A percentile compares a stretch with the other conserved stretches of the same genome.
These are phyloP conservation scores for Saturnispora sekii DNA, from an alignment of 805 yeast species.

Conservation along the genomic window DNA sequence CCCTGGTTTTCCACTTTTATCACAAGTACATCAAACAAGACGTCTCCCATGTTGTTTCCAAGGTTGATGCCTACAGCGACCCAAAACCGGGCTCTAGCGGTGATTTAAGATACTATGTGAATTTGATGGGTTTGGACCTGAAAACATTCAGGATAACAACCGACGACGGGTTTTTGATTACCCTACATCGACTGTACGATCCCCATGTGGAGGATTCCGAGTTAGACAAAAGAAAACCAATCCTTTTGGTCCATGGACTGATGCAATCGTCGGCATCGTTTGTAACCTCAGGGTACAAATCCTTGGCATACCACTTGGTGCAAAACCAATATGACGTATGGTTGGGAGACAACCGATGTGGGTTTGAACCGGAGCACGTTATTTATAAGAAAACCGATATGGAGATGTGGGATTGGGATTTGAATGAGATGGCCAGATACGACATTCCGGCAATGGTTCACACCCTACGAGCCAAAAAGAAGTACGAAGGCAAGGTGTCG, in stretches of 20 bases:
- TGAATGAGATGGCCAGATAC: conserved; percentile 66
- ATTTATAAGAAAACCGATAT: conserved; percentile 33
- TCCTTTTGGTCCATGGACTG: conserved; percentile 76
- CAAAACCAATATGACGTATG: conserved; percentile 68
- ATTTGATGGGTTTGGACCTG: conserved; percentile 48
- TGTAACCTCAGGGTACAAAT: conserved; percentile 71
- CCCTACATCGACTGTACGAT: conserved; percentile 51
- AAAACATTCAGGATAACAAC: conserved; percentile 56
- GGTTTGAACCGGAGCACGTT: conserved; percentile 64
- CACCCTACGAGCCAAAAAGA: conserved; percentile 37
- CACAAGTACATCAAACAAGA: conserved; percentile 1
- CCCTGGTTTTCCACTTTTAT: conserved; percentile 3
- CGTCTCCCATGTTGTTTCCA: background rate
- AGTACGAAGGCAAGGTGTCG: conserved; percentile 34
- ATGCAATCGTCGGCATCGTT: conserved; percentile 82
- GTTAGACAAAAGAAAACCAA: conserved; percentile 33
- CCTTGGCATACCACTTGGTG: conserved; percentile 53
- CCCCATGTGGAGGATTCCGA: conserved; percentile 22
- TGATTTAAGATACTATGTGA: conserved; percentile 58
- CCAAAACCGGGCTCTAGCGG: conserved; percentile 13
- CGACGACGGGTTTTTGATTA: conserved; percentile 69
- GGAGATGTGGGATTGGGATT: conserved; percentile 89
- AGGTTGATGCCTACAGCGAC: background rate
- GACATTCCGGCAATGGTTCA: conserved; percentile 72
- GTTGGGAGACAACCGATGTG: conserved; percentile 88